phyloP scores from a whole-genome alignment of 192 early-diverging fungal species.

The Rhizophagus clarus region DNA sequence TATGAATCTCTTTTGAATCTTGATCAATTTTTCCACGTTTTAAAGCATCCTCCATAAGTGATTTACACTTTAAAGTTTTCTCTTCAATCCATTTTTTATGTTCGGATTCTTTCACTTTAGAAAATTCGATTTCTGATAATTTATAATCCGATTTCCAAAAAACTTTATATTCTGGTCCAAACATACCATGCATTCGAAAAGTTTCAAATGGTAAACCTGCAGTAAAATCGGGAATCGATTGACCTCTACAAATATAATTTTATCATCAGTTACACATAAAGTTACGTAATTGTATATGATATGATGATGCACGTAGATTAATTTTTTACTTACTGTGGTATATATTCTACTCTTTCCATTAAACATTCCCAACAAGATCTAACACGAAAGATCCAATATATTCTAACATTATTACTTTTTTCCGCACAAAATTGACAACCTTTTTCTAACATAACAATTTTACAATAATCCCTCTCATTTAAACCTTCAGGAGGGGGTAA shows the following conservation, averaged over 20 bases:
- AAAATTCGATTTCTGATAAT: background rate
- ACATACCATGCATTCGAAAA: background rate
- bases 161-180: background rate
- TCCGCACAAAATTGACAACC: background rate
- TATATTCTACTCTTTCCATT: background rate
- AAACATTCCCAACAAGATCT: background rate
- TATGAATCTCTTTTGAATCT: background rate
- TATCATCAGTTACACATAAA: background rate
- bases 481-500: background rate
- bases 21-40: background rate
- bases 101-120: background rate
- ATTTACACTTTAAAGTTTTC: background rate
- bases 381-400: constrained; percentile 6
- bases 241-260: background rate
- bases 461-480: constrained; percentile 2
- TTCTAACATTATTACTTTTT: background rate
- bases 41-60: background rate
- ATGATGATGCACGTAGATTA: too few relatives aligned
- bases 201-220: background rate
- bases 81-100: background rate
- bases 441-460: background rate
- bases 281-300: background rate
- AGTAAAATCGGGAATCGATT: background rate
- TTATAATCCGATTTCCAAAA: background rate
- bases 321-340: background rate